Percentiles rank a stretch among this genome's conserved stretches.
Evolutionary conservation across 2,329 filamentous ascomycete species (phyloP).

Genomic region (Neofusicoccum cordaticola): DNA sequence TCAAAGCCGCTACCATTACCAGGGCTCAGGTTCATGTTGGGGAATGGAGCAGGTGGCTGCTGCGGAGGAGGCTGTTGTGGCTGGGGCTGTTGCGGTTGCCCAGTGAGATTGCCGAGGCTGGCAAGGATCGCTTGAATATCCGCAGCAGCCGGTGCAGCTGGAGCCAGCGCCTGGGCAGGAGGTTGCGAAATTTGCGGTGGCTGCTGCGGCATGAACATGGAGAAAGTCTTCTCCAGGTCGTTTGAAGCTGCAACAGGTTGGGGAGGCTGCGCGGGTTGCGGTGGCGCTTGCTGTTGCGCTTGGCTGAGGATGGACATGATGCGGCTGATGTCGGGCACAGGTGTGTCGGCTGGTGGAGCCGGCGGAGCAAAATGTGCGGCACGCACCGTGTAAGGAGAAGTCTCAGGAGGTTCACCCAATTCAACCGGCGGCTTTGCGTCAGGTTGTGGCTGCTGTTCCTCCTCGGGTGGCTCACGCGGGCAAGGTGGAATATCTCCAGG

Average conservation of each 20-base stretch:
- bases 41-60: conserved; percentile 1
- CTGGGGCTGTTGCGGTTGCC: conserved; percentile 21
- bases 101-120: conserved; percentile 23
- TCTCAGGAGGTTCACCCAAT: conserved; percentile 39
- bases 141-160: conserved; percentile 16
- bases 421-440: conserved; percentile 24
- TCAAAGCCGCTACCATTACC: conserved; percentile 18
- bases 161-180: conserved; percentile 22
- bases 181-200: conserved; percentile 13
- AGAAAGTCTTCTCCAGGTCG: conserved; percentile 17
- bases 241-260: conserved; percentile 19
- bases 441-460: conserved; percentile 22
- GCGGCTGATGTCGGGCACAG: conserved; percentile 9
- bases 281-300: conserved; percentile 19
- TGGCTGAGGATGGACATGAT: conserved; percentile 9
- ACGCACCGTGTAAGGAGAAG: conserved; percentile 23
- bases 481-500: conserved; percentile 46
- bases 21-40: background rate
- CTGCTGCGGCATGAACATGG: conserved; percentile 20
- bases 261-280: conserved; percentile 18
- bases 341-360: background rate
- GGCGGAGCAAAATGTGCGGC: conserved; percentile 20
- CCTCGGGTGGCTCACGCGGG: conserved; percentile 45
- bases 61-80: conserved; percentile 3
- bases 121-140: conserved; percentile 21